Evolutionary conservation across 2,329 filamentous ascomycete species (phyloP), one percentile per base, ranked within the genome.

Genomic region (Botryotinia calthae): DNA sequence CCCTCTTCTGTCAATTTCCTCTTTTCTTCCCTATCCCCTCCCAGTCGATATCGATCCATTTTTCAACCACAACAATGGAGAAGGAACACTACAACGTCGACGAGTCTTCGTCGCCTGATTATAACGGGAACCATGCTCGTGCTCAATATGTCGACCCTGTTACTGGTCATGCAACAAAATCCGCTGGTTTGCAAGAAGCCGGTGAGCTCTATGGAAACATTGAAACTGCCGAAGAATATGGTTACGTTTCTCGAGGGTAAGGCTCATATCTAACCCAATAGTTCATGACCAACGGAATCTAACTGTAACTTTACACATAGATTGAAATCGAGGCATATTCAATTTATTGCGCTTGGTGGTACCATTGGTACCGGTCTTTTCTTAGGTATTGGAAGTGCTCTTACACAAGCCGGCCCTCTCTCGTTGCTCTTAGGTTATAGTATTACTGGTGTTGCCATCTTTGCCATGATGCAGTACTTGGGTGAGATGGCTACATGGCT

Each of bases 321-420:
- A 62, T 72, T 79, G 46, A 79, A 80, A 72, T 86, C 85, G 54
- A 84, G 86, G 75, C 87, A 89, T 78, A 86, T 88, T 68, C 83
- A 88, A 74, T 87, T 88, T 78, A 89, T 90, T 77, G 87, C 87
- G 22, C 83, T 89, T 22, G 87, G 87, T 71, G 87, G 87, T 73
- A 87, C 86, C 7, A 89, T 89, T 73, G 82, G 85, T 58, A 87
- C 86, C 4, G 86, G 86, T 74, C 80, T 88, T 0, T 88, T 89
- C 79, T 82, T 89, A 16, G 85, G 85, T 64, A 85, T 87, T 10
- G 87, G 87, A 56, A 82, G 84, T 73, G 85, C 86, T 1, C 84
- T 89, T 46, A 84, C 84, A 42, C 85, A 83, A n/a, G 86, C 84
- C 42, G 87, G 86, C 12, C 87, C 87, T 10, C 82, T 87, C 0